A percentile compares a stretch with the other conserved stretches of the same genome.
Conservation (phyloP, 2,329 filamentous ascomycete species). For the Ophiostoma sp. region DNA sequence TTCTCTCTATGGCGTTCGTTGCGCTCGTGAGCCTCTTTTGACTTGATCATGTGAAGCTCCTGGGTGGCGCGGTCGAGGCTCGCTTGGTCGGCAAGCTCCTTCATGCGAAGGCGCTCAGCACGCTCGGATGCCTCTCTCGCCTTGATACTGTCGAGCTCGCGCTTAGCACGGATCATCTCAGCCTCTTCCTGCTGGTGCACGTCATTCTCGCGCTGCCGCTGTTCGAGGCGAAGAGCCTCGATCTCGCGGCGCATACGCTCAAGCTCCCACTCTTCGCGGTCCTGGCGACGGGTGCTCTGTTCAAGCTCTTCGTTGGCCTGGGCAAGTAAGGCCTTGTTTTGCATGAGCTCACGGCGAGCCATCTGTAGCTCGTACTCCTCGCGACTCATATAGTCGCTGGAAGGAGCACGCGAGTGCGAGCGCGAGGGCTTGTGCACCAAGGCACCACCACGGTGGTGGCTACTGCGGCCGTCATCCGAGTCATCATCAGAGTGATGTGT, state of each 20-base stretch:
- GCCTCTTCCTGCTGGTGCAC: conserved; percentile 35
- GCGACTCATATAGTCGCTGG: conserved; percentile 36
- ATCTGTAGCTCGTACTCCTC: conserved; percentile 37
- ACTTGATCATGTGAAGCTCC: conserved; percentile 38
- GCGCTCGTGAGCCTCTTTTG: conserved; percentile 38
- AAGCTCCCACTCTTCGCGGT: conserved; percentile 42
- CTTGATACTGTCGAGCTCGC: conserved; percentile 37
- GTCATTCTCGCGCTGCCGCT: conserved; percentile 35
- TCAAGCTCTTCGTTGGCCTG: conserved; percentile 8
- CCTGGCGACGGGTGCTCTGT: conserved; percentile 46
- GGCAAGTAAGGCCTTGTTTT: neutral
- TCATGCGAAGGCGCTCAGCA: conserved; percentile 22
- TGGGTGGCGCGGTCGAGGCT: conserved; percentile 27
- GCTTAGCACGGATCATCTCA: conserved; percentile 29
- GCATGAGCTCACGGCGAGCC: neutral
- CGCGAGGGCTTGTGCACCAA: conserved; percentile 24
- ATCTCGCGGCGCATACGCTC: conserved; percentile 40
- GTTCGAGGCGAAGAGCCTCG: conserved; percentile 39
- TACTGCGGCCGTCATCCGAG: conserved; percentile 31
- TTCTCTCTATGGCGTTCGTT: conserved; percentile 23
- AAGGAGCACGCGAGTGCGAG: conserved; percentile 28
- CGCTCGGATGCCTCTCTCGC: conserved; percentile 39
- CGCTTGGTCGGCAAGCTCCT: conserved; percentile 33
- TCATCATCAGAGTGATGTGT: conserved; percentile 40
- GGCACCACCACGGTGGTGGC: conserved; percentile 28